Evolutionary conservation across 108 stramenopile species (phyloP).

Genomic region (Nitzschia palea): DNA sequence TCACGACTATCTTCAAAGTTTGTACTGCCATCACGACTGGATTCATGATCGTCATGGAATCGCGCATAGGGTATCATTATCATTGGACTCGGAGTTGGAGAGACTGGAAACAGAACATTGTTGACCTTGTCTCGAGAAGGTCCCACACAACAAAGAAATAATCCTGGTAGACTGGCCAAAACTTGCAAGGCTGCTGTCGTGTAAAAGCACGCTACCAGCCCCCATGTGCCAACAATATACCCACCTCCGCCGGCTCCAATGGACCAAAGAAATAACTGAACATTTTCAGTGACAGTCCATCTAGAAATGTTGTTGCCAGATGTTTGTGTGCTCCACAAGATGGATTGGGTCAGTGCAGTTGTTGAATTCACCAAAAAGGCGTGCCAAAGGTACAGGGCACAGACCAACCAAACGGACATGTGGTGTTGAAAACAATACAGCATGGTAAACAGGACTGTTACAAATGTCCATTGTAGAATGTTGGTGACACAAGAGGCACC

Average conservation of each 20-base stretch:
- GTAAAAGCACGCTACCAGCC: slow-evolving; percentile 31
- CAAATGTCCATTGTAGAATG: slow-evolving; percentile 40
- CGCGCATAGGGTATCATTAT: not conserved
- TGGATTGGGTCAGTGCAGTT: slow-evolving; percentile 42
- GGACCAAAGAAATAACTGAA: slow-evolving; percentile 54
- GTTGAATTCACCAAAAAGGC: slow-evolving; percentile 55
- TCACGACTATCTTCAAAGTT: slow-evolving; percentile 2
- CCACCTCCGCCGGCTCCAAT: slow-evolving; percentile 50
- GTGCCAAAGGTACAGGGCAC: slow-evolving; percentile 40
- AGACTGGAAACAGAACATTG: not conserved
- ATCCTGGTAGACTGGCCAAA: slow-evolving; percentile 9
- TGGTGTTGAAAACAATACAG: slow-evolving; percentile 14
- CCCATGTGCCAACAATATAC: slow-evolving; percentile 32
- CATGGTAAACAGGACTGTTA: slow-evolving; percentile 37
- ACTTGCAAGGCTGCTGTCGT: slow-evolving; percentile 28
- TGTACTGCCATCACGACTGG: not conserved
- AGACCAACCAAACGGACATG: slow-evolving; percentile 12
- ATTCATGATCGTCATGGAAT: not conserved
- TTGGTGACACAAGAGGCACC: slow-evolving; percentile 48
- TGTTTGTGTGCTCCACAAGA: slow-evolving; percentile 54
- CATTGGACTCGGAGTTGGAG: not conserved
- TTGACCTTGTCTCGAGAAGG: not conserved
- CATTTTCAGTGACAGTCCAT: slow-evolving; percentile 53
- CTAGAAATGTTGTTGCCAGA: slow-evolving; percentile 43
- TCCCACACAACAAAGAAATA: slow-evolving; percentile 14